Evolutionary conservation across 331 rosid genomes (phyloP).

Genomic region (Pyracantha coccinea): DNA sequence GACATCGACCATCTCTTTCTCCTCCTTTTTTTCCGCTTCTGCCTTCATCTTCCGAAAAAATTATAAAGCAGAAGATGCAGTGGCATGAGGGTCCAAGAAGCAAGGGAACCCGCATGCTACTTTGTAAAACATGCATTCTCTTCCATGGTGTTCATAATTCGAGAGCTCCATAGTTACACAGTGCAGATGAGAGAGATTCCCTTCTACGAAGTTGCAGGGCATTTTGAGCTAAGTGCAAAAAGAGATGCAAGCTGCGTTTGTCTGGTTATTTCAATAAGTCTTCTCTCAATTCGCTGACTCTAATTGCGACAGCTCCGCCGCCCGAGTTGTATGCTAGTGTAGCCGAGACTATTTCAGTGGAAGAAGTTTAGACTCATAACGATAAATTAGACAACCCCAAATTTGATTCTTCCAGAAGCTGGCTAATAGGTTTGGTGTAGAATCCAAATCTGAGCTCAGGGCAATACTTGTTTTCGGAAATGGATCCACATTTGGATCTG

Average conservation of each 20-base stretch:
- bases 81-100: constrained; percentile 52
- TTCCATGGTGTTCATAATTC: constrained; percentile 84
- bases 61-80: constrained; percentile 65
- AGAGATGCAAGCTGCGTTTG: constrained; percentile 90
- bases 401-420: constrained; percentile 46
- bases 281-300: constrained; percentile 87
- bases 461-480: no score
- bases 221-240: constrained; percentile 59
- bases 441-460: no score
- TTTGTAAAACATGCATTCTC: constrained; percentile 81
- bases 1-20: no score
- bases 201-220: constrained; percentile 61
- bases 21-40: constrained; percentile 24
- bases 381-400: constrained; percentile 1
- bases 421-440: no score
- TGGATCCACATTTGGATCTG: no score
- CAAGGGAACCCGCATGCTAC: constrained; percentile 61
- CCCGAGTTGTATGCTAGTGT: not conserved
- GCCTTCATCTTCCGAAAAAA: constrained; percentile 58
- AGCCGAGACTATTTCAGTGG: constrained; percentile 8
- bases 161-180: constrained; percentile 75
- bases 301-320: constrained; percentile 41
- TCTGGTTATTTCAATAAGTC: constrained; percentile 86
- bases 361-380: constrained; percentile 16
- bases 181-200: constrained; percentile 69